A percentile compares a stretch with the other conserved stretches of the same genome.
phyloP scores from a whole-genome alignment of 305 asterid species.

The Caryopteris hybrid region DNA sequence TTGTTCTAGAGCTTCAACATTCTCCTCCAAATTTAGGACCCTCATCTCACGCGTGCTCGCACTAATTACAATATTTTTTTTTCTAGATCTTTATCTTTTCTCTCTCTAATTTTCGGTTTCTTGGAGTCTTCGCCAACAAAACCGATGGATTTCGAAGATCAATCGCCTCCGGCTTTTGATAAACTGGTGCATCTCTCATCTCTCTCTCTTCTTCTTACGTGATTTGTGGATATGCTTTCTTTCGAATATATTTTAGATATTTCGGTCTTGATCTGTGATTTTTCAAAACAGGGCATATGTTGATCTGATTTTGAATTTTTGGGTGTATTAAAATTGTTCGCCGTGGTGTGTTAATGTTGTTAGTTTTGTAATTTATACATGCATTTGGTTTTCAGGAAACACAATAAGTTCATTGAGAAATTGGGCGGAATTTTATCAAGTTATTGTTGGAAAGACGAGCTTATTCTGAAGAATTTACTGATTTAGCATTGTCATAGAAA shows the following conservation, averaged over 20 bases:
- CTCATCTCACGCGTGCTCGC: background rate
- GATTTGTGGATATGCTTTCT: slow-evolving; percentile 31
- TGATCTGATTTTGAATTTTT: background rate
- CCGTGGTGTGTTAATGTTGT: background rate
- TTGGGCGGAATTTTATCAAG: background rate
- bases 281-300: background rate
- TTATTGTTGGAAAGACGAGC: background rate
- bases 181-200: slow-evolving; percentile 30
- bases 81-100: background rate
- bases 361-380: background rate
- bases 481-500: background rate
- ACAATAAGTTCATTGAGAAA: background rate
- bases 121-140: background rate
- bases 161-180: slow-evolving; percentile 45
- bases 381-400: slow-evolving; percentile 15
- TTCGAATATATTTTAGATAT: slow-evolving; percentile 9
- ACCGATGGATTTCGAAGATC: slow-evolving; percentile 39
- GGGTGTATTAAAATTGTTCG: background rate
- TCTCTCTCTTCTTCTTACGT: background rate
- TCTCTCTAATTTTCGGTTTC: background rate
- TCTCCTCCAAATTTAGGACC: background rate
- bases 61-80: background rate
- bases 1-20: background rate
- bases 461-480: background rate
- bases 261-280: slow-evolving; percentile 19